A percentile compares a stretch with the other conserved stretches of the same genome.
Conservation (phyloP, 2,329 filamentous ascomycete species). For the Samsoniella hepiali region DNA sequence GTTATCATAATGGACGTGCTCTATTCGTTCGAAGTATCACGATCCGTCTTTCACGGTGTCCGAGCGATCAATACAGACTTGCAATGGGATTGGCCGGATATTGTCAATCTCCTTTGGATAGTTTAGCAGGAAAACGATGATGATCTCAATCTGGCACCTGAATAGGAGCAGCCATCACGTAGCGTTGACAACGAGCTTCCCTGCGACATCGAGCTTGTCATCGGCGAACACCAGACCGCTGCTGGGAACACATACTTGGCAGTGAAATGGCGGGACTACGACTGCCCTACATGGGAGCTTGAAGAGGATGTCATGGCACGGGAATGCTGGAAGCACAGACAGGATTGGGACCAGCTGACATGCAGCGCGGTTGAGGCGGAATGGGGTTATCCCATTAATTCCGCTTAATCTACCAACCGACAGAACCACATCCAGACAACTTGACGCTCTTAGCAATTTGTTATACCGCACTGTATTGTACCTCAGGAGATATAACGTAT, state of each 20-base stretch:
- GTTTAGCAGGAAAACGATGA: background rate
- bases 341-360: too few relatives aligned
- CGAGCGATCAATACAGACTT: background rate
- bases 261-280: too few relatives aligned
- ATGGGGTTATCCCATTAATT: too few relatives aligned
- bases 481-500: too few relatives aligned
- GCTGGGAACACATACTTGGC: background rate
- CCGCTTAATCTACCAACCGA: too few relatives aligned
- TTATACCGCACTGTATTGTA: too few relatives aligned
- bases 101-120: background rate
- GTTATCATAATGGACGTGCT: background rate
- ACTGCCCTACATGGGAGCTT: too few relatives aligned
- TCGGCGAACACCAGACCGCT: background rate
- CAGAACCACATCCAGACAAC: too few relatives aligned
- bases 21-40: background rate
- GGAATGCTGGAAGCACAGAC: too few relatives aligned
- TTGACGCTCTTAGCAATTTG: too few relatives aligned
- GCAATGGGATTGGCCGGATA: background rate
- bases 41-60: background rate
- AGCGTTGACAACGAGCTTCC: background rate
- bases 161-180: background rate
- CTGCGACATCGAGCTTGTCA: background rate
- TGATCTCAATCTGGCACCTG: background rate
- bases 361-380: too few relatives aligned
- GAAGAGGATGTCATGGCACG: too few relatives aligned